Percentiles rank a stretch among this genome's conserved stretches.
These are phyloP conservation scores for Coniochaeta sp. DNA, from an alignment of 2,329 filamentous ascomycete species.

Conservation along the genomic window DNA sequence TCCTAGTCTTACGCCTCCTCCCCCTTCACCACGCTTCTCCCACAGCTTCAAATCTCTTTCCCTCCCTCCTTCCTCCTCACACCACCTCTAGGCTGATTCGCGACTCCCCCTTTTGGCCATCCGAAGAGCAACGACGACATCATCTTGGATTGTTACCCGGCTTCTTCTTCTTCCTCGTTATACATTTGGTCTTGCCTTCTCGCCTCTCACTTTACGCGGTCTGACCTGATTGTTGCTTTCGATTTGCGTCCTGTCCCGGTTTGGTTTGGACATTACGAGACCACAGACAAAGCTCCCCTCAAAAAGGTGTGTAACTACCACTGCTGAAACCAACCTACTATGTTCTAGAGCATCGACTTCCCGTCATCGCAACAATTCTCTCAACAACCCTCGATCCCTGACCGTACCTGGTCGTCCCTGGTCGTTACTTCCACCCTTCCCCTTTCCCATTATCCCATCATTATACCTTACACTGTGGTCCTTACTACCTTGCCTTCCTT, in stretches of 20 bases:
- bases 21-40: constrained; percentile 2
- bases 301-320: too few relatives aligned
- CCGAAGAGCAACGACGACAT: neutral
- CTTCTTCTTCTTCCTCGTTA: neutral
- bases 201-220: too few relatives aligned
- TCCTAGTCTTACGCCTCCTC: constrained; percentile 4
- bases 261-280: too few relatives aligned
- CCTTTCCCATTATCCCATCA: neutral
- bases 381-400: neutral
- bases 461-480: neutral
- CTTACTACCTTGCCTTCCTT: neutral
- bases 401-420: neutral
- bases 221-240: too few relatives aligned
- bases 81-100: too few relatives aligned
- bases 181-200: neutral
- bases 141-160: neutral
- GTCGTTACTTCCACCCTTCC: neutral
- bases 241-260: too few relatives aligned
- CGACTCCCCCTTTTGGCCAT: neutral
- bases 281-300: too few relatives aligned
- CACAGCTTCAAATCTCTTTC: neutral
- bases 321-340: too few relatives aligned
- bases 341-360: neutral
- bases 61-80: neutral
- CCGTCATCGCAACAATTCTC: neutral